Conservation (phyloP, 768 basidiomycete genomes). For the Leccinum subgranulosum region DNA sequence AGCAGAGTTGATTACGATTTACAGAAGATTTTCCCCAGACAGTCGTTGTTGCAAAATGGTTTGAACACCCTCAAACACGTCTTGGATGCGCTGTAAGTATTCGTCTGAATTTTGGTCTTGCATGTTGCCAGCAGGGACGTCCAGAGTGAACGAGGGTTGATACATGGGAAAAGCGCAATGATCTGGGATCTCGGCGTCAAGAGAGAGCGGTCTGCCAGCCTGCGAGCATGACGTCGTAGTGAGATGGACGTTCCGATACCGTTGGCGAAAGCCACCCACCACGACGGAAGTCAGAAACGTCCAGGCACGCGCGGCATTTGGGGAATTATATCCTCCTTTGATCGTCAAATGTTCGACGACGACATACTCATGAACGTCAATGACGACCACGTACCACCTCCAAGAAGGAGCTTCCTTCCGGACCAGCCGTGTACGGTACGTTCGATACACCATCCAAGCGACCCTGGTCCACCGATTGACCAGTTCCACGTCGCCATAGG, state of each 20-base stretch:
- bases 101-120: slow-evolving; percentile 67
- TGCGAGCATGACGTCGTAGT: slow-evolving; percentile 23
- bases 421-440: slow-evolving; percentile 52
- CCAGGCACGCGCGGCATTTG: slow-evolving; percentile 88
- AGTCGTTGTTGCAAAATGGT: slow-evolving; percentile 18
- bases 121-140: slow-evolving; percentile 70
- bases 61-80: slow-evolving; percentile 36
- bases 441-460: slow-evolving; percentile 66
- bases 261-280: slow-evolving; percentile 41
- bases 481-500: slow-evolving; percentile 74
- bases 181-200: slow-evolving; percentile 72
- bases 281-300: slow-evolving; percentile 73
- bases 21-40: not conserved
- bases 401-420: slow-evolving; percentile 65
- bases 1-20: not conserved
- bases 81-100: slow-evolving; percentile 47
- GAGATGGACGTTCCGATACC: not conserved
- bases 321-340: slow-evolving; percentile 75
- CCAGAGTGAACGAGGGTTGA: slow-evolving; percentile 77
- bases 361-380: slow-evolving; percentile 4
- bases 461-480: slow-evolving; percentile 56
- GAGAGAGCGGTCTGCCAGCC: slow-evolving; percentile 51
- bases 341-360: slow-evolving; percentile 14
- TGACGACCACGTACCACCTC: slow-evolving; percentile 52
- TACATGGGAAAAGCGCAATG: slow-evolving; percentile 71